Evolutionary conservation across 2,329 filamentous ascomycete species (phyloP).

Genomic region (Cryphonectria japonica): DNA sequence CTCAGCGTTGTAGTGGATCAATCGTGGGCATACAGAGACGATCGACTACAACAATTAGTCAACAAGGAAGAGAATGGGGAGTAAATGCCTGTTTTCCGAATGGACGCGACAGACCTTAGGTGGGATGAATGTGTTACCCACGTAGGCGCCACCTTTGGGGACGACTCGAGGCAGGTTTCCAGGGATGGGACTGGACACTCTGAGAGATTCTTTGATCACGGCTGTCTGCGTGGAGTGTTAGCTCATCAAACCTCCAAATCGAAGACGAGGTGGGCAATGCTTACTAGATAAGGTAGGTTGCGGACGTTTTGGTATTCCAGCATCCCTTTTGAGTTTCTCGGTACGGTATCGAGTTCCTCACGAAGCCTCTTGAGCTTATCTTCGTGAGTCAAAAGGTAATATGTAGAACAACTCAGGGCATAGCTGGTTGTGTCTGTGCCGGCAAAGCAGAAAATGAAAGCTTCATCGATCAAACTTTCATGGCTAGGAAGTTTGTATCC

Average conservation of each 20-base stretch:
- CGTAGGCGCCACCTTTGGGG: neutral
- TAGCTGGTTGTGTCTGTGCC: conserved; percentile 16
- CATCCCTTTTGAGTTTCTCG: neutral
- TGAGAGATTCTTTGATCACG: conserved; percentile 10
- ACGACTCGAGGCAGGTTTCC: conserved; percentile 9
- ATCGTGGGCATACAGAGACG: neutral
- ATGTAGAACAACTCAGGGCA: conserved; percentile 9
- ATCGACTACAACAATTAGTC: neutral
- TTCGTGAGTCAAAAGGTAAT: conserved; percentile 8
- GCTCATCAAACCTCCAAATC: neutral
- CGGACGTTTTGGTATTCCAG: neutral
- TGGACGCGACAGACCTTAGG: neutral
- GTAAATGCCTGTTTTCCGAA: neutral
- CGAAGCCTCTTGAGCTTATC: conserved; percentile 7
- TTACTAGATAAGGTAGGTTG: neutral
- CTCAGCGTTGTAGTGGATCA: neutral
- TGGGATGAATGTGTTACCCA: neutral
- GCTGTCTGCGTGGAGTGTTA: neutral
- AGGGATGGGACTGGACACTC: neutral
- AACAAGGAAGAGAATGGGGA: too few relatives aligned
- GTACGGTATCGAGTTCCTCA: neutral
- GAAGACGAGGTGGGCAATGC: neutral
- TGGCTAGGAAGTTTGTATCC: neutral
- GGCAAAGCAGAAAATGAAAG: conserved; percentile 15
- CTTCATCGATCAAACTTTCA: conserved; percentile 9